These are phyloP conservation scores for Trichoderma orchidacearum DNA, from an alignment of 495 filamentous ascomycete species.

Conservation along the genomic window DNA sequence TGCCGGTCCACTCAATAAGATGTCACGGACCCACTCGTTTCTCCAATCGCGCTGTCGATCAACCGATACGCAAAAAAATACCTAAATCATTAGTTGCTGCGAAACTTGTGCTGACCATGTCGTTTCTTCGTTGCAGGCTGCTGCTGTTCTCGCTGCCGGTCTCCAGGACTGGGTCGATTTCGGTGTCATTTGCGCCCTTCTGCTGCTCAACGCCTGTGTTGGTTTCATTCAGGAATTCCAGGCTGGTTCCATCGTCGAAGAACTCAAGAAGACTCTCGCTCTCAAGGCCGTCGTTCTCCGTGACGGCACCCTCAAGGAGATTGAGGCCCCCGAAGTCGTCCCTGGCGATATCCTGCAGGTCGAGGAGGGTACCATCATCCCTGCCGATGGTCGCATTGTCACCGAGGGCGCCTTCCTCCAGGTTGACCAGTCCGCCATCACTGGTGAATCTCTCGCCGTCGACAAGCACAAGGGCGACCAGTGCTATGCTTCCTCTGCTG, in stretches of 20 bases:
- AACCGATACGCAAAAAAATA: neutral
- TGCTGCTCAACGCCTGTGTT: constrained; percentile 70
- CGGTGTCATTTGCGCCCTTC: constrained; percentile 61
- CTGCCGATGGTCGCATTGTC: constrained; percentile 75
- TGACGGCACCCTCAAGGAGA: constrained; percentile 54
- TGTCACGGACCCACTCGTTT: neutral
- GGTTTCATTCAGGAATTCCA: constrained; percentile 85
- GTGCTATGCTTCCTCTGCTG: constrained; percentile 71
- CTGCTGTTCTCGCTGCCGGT: constrained; percentile 63
- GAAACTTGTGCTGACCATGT: constrained; percentile 1
- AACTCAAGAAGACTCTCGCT: constrained; percentile 79
- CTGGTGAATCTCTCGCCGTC: constrained; percentile 83
- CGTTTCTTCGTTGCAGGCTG: constrained; percentile 32
- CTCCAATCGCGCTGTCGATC: neutral
- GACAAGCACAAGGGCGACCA: constrained; percentile 69
- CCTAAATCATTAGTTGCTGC: neutral
- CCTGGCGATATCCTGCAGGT: constrained; percentile 82
- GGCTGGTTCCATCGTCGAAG: constrained; percentile 83
- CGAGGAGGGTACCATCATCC: constrained; percentile 84
- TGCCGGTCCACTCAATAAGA: constrained; percentile 1
- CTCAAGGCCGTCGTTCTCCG: constrained; percentile 76
- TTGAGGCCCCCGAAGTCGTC: constrained; percentile 68
- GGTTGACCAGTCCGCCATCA: constrained; percentile 85
- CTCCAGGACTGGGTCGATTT: constrained; percentile 73
- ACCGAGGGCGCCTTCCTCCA: constrained; percentile 70